Conservation (phyloP, 139 green algal species). For the Mesotaenium endlicherianum region DNA sequence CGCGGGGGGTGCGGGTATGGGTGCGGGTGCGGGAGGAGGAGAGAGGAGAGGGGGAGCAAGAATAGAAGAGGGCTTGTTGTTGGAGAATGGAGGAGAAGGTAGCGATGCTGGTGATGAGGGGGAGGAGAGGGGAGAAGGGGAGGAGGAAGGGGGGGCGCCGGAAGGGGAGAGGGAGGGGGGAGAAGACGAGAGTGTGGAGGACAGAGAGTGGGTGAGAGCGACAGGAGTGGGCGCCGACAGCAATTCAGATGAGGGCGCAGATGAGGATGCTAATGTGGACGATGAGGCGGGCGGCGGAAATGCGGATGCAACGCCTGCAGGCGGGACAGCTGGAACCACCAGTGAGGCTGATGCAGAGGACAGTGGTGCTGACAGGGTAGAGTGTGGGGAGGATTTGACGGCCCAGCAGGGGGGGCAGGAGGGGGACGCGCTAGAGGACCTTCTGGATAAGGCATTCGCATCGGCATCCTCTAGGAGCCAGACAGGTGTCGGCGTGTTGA, state of each 20-base stretch:
- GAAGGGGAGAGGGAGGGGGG: not conserved
- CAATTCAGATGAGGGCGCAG: too few species aligned
- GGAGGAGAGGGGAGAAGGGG: not conserved
- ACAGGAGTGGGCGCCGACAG: too few species aligned
- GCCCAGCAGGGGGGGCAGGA: too few species aligned
- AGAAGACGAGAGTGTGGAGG: not conserved
- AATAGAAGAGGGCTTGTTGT: not conserved
- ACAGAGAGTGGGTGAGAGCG: not conserved
- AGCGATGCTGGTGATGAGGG: not conserved
- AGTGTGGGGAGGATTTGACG: too few species aligned
- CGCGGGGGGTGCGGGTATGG: not conserved
- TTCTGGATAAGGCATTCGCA: constrained; percentile 61
- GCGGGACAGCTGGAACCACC: too few species aligned
- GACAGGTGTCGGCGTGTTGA: too few species aligned
- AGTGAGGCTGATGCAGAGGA: too few species aligned
- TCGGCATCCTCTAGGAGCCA: too few species aligned
- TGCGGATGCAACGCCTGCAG: too few species aligned
- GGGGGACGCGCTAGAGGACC: constrained; percentile 69
- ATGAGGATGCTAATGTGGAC: too few species aligned
- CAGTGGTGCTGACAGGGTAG: too few species aligned
- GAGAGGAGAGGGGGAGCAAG: constrained; percentile 1
- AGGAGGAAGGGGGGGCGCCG: not conserved
- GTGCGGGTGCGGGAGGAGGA: not conserved
- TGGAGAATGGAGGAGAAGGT: not conserved
- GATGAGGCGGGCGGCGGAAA: too few species aligned